These are phyloP conservation scores for Aspergillus ibericus DNA, from an alignment of 2,329 filamentous ascomycete genomes.

Conservation along the genomic window DNA sequence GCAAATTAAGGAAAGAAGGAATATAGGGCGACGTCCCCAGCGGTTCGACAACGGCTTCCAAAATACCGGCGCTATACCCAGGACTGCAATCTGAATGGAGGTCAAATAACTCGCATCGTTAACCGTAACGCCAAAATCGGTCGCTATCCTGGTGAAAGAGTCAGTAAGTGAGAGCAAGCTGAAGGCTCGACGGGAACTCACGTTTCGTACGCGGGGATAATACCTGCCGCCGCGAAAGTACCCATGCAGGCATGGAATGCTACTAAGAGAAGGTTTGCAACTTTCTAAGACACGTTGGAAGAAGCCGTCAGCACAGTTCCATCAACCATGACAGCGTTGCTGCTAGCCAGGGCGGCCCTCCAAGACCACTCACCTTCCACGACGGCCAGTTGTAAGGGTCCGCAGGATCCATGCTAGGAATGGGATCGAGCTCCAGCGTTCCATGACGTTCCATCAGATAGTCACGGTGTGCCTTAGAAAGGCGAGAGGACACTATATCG, in stretches of 20 bases:
- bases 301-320: neutral
- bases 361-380: conserved; percentile 46
- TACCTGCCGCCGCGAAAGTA: conserved; percentile 56
- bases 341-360: too few relatives aligned
- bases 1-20: conserved; percentile 53
- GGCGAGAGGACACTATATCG: conserved; percentile 27
- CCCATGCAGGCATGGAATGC: conserved; percentile 61
- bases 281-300: conserved; percentile 44
- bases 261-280: conserved; percentile 55
- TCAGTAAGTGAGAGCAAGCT: neutral
- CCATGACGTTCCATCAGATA: conserved; percentile 57
- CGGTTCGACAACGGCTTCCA: conserved; percentile 57
- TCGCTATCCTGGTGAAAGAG: conserved; percentile 42
- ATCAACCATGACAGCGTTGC: neutral
- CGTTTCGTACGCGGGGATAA: conserved; percentile 56
- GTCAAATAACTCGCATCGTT: conserved; percentile 55
- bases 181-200: neutral
- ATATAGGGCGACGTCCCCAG: conserved; percentile 57
- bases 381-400: conserved; percentile 60
- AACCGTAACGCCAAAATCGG: conserved; percentile 50
- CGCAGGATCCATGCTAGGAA: conserved; percentile 52
- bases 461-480: conserved; percentile 38
- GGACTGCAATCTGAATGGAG: conserved; percentile 54
- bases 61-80: conserved; percentile 55
- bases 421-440: conserved; percentile 55